A percentile compares a stretch with the other conserved stretches of the same genome.
Evolutionary conservation across 2,329 filamentous ascomycete species (phyloP).

Genomic region (Amphichorda felina): DNA sequence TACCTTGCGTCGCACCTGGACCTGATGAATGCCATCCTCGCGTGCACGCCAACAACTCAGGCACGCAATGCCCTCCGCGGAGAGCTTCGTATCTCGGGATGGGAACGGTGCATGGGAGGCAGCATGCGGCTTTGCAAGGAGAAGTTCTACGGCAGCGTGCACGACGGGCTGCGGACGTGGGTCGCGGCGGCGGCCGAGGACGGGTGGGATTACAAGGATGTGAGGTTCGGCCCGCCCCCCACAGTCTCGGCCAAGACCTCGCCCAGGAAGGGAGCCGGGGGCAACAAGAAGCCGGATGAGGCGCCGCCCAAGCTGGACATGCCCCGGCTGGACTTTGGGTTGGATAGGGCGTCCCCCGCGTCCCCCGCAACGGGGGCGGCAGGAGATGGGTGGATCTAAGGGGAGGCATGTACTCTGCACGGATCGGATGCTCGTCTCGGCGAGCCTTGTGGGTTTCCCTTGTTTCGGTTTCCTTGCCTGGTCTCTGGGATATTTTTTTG

Average conservation of each 20-base stretch:
- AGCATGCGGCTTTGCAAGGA: slow-evolving; percentile 89
- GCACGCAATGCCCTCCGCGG: slow-evolving; percentile 71
- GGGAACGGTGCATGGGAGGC: slow-evolving; percentile 79
- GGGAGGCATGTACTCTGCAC: neutral
- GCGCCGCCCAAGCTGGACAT: slow-evolving; percentile 51
- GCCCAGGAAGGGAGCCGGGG: slow-evolving; percentile 18
- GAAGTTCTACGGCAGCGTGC: slow-evolving; percentile 90
- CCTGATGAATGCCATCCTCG: slow-evolving; percentile 80
- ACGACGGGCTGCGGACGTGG: slow-evolving; percentile 83
- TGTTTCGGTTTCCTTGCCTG: neutral
- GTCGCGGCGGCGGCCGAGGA: slow-evolving; percentile 79
- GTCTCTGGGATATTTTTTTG: neutral
- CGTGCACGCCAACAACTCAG: slow-evolving; percentile 56
- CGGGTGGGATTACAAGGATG: slow-evolving; percentile 65
- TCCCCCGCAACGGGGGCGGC: neutral
- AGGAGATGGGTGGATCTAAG: slow-evolving; percentile 2
- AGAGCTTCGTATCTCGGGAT: slow-evolving; percentile 72
- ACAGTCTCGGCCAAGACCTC: slow-evolving; percentile 12
- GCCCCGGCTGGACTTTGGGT: slow-evolving; percentile 39
- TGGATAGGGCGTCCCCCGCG: slow-evolving; percentile 14
- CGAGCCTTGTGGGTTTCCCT: neutral
- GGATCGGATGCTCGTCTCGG: neutral
- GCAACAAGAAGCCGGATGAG: slow-evolving; percentile 37
- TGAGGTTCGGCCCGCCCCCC: slow-evolving; percentile 56
- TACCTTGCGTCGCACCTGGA: slow-evolving; percentile 90